A percentile compares a stretch with the other conserved stretches of the same genome.
These are phyloP conservation scores for Pyrrhoderma lamaoense DNA, from an alignment of 1,284 basidiomycete genomes.

Conservation along the genomic window DNA sequence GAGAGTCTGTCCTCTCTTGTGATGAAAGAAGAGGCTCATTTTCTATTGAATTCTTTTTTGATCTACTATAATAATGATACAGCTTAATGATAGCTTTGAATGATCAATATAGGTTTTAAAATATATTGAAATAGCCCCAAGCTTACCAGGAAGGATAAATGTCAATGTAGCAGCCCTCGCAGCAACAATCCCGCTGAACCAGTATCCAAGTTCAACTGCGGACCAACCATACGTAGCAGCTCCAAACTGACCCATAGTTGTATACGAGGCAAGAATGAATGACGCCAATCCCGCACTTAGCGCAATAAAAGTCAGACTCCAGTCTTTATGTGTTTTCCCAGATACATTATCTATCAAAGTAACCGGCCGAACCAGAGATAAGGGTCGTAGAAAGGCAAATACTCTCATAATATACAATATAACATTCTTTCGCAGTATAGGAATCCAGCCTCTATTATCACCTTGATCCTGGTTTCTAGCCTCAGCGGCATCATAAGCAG, in stretches of 20 bases:
- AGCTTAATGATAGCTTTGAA: constrained; percentile 53
- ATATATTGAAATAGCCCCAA: not conserved
- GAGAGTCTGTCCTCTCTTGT: no score
- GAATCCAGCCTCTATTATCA: not conserved
- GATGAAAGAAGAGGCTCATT: not conserved
- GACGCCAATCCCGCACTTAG: constrained; percentile 46
- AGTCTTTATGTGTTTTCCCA: constrained; percentile 40
- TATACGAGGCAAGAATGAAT: constrained; percentile 51
- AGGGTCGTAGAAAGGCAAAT: constrained; percentile 8
- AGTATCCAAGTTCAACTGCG: constrained; percentile 71
- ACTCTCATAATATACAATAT: no score
- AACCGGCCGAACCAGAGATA: constrained; percentile 9
- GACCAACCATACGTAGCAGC: constrained; percentile 63
- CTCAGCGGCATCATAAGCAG: constrained; percentile 18
- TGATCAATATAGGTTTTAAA: constrained; percentile 1
- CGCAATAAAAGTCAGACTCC: constrained; percentile 59
- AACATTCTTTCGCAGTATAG: not conserved
- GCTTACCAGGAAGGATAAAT: constrained; percentile 56
- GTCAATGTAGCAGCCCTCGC: constrained; percentile 56
- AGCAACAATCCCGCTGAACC: constrained; percentile 55
- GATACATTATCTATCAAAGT: constrained; percentile 1
- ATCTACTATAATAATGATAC: constrained; percentile 26
- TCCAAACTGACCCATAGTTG: constrained; percentile 66
- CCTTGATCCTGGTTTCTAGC: constrained; percentile 25
- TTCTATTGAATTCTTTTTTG: not conserved